These are phyloP conservation scores for Ophiostoma sp. DNA, from an alignment of 2,329 filamentous ascomycete species.

Conservation along the genomic window DNA sequence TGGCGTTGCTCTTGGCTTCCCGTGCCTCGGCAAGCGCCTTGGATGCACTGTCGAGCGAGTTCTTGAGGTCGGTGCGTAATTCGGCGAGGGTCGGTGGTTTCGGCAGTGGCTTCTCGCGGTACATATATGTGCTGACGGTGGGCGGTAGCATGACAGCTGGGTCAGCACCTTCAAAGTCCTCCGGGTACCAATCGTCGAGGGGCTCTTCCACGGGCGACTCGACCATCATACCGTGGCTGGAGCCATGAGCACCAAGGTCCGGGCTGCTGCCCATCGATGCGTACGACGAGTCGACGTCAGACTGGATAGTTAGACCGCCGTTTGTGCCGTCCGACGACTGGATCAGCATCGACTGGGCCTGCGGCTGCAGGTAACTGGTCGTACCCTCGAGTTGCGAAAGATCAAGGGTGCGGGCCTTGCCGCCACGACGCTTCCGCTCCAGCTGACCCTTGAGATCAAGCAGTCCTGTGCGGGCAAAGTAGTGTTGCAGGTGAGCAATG, in stretches of 20 bases:
- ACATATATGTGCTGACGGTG: constrained; percentile 92
- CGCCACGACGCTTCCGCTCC: constrained; percentile 61
- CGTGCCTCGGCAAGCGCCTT: constrained; percentile 65
- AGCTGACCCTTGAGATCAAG: constrained; percentile 89
- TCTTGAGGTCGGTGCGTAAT: constrained; percentile 67
- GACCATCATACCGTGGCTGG: constrained; percentile 38
- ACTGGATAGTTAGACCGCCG: constrained; percentile 29
- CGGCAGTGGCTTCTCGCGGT: constrained; percentile 76
- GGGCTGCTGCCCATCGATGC: constrained; percentile 61
- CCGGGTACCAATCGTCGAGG: constrained; percentile 51
- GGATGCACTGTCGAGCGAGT: constrained; percentile 67
- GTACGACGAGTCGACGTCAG: constrained; percentile 61
- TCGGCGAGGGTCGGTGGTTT: constrained; percentile 81
- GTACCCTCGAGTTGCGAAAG: constrained; percentile 52
- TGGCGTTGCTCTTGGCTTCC: constrained; percentile 36
- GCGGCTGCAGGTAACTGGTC: constrained; percentile 1
- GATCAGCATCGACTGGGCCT: constrained; percentile 18
- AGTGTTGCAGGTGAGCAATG: constrained; percentile 96
- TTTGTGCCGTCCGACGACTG: constrained; percentile 3
- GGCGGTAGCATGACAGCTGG: constrained; percentile 85
- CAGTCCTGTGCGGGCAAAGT: constrained; percentile 91
- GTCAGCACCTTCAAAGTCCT: constrained; percentile 59
- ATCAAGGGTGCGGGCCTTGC: constrained; percentile 59
- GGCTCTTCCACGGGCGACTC: constrained; percentile 52
- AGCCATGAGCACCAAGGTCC: constrained; percentile 47